These are phyloP conservation scores for Myxozyma neglecta DNA, from an alignment of 805 yeast species.

Conservation along the genomic window DNA sequence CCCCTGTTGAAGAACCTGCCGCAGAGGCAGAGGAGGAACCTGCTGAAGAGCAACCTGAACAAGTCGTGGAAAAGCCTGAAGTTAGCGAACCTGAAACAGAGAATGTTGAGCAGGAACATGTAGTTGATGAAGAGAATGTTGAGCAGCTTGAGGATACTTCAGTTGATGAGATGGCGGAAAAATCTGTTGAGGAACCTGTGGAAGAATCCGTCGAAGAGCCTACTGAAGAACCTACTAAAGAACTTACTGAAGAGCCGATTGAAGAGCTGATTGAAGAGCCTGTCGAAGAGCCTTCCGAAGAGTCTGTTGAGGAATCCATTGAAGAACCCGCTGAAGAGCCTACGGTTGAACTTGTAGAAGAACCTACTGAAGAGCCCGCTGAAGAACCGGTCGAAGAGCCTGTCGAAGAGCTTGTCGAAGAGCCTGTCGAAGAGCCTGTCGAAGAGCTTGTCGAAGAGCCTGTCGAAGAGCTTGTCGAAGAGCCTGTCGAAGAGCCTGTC, in stretches of 20 bases:
- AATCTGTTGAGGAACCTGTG: not conserved
- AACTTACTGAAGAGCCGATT: not conserved
- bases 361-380: not conserved
- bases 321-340: constrained; percentile 9
- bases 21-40: constrained; percentile 6
- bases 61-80: constrained; percentile 1
- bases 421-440: not conserved
- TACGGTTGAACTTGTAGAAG: constrained; percentile 1
- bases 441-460: not conserved
- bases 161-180: constrained; percentile 2
- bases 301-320: constrained; percentile 2
- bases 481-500: not conserved
- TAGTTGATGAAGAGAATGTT: not conserved
- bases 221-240: not conserved
- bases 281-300: constrained; percentile 1
- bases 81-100: not conserved
- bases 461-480: not conserved
- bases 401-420: not conserved
- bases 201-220: not conserved
- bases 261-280: constrained; percentile 4
- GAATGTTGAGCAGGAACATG: not conserved
- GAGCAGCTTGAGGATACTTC: not conserved
- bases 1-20: not conserved
- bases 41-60: not conserved
- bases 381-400: not conserved